These are phyloP conservation scores for Schoenoplectus triqueter DNA, from an alignment of 202 grass and related monocot genomes.

Conservation along the genomic window DNA sequence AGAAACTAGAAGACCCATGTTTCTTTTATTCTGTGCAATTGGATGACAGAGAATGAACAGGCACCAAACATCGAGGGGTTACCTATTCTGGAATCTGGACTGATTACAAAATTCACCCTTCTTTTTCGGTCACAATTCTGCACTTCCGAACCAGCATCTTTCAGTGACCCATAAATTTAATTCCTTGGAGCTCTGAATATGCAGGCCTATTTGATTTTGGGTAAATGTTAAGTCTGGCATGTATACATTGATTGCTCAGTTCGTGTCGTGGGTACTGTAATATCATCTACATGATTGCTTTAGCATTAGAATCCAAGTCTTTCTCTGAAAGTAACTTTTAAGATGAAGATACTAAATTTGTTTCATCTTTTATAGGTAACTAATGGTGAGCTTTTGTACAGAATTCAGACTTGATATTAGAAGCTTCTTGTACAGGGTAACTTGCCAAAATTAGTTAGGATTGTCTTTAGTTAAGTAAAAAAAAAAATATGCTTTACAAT, in stretches of 20 bases:
- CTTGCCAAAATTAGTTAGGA: neutral
- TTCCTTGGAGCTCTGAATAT: neutral
- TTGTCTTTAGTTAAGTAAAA: neutral
- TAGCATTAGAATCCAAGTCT: neutral
- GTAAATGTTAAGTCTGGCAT: neutral
- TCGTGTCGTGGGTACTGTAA: neutral
- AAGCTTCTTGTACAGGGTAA: neutral
- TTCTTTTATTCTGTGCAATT: slow-evolving; percentile 58
- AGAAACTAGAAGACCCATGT: slow-evolving; percentile 53
- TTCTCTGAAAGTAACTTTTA: neutral
- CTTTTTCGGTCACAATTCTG: slow-evolving; percentile 32
- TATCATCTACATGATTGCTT: neutral
- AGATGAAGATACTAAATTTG: neutral
- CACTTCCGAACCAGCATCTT: slow-evolving; percentile 38
- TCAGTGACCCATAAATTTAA: slow-evolving; percentile 36
- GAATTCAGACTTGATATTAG: neutral
- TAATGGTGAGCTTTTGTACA: neutral
- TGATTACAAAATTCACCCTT: slow-evolving; percentile 1
- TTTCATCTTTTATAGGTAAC: neutral
- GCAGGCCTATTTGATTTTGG: neutral
- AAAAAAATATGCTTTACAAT: neutral
- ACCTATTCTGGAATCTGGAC: slow-evolving; percentile 33
- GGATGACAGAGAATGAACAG: slow-evolving; percentile 48
- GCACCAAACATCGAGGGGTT: slow-evolving; percentile 32
- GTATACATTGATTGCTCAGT: neutral